These are phyloP conservation scores for Colletotrichum echinochloae DNA, from an alignment of 2,329 filamentous ascomycete genomes.

Conservation along the genomic window DNA sequence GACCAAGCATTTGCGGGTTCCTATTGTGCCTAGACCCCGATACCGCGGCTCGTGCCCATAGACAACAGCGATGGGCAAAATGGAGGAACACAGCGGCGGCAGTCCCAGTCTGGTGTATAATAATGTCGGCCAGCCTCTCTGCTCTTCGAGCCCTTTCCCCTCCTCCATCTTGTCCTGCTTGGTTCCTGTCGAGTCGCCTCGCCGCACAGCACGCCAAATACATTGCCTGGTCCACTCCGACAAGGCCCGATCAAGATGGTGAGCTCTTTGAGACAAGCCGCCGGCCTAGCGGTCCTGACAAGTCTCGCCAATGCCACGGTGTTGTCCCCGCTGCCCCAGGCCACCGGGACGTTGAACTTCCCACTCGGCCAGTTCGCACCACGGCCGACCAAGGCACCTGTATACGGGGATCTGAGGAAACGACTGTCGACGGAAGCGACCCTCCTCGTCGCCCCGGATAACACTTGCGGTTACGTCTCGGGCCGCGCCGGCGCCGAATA, in stretches of 20 bases:
- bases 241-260: constrained; percentile 42
- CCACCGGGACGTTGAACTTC: constrained; percentile 51
- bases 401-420: constrained; percentile 49
- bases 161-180: constrained; percentile 7
- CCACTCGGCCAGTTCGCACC: constrained; percentile 53
- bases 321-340: constrained; percentile 51
- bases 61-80: constrained; percentile 15
- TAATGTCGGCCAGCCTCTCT: constrained; percentile 14
- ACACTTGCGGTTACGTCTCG: constrained; percentile 63
- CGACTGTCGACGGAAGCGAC: constrained; percentile 48
- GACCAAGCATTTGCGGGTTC: constrained; percentile 9
- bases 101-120: constrained; percentile 22
- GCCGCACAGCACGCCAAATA: neutral
- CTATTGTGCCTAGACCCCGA: constrained; percentile 12
- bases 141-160: neutral
- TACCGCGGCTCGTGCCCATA: constrained; percentile 7
- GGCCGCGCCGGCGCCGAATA: constrained; percentile 55
- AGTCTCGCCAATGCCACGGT: constrained; percentile 51
- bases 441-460: constrained; percentile 60
- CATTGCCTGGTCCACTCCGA: neutral
- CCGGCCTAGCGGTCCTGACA: constrained; percentile 46
- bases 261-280: constrained; percentile 43
- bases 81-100: constrained; percentile 6
- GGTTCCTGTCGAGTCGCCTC: constrained; percentile 5
- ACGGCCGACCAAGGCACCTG: constrained; percentile 56